Conservation (phyloP, 164 flowering plant genomes). For the Magnolia sinica region DNA sequence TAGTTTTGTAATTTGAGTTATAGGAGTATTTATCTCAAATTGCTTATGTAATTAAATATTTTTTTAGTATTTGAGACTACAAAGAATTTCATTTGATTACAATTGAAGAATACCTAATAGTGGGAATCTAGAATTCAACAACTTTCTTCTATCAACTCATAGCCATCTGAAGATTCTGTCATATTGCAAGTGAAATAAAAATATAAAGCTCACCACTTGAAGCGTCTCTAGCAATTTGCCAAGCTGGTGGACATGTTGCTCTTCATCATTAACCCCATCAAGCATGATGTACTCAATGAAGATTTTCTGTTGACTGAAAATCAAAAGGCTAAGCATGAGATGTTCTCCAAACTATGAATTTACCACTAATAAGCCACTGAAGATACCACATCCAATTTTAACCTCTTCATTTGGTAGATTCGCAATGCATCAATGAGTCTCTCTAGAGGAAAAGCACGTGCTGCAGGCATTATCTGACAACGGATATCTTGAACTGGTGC, state of each 20-base stretch:
- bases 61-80: no score
- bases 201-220: constrained; percentile 65
- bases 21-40: no score
- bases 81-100: no score
- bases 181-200: not conserved
- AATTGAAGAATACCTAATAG: no score
- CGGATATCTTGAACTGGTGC: constrained; percentile 95
- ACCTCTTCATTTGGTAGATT: constrained; percentile 74
- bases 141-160: not conserved
- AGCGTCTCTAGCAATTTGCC: constrained; percentile 74
- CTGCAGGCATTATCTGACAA: constrained; percentile 97
- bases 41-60: no score
- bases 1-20: no score
- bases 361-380: not conserved
- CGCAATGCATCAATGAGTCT: constrained; percentile 73
- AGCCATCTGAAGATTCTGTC: not conserved
- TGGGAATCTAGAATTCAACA: not conserved
- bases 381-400: not conserved
- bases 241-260: constrained; percentile 84
- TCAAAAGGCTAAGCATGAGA: constrained; percentile 10
- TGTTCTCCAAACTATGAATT: not conserved
- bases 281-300: constrained; percentile 99
- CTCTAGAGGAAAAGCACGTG: constrained; percentile 87
- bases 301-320: constrained; percentile 76
- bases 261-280: constrained; percentile 89